Evolutionary conservation across 768 basidiomycete genomes (phyloP), one percentile per base, ranked within the genome.

Genomic region (Cystobasidium onofrii): DNA sequence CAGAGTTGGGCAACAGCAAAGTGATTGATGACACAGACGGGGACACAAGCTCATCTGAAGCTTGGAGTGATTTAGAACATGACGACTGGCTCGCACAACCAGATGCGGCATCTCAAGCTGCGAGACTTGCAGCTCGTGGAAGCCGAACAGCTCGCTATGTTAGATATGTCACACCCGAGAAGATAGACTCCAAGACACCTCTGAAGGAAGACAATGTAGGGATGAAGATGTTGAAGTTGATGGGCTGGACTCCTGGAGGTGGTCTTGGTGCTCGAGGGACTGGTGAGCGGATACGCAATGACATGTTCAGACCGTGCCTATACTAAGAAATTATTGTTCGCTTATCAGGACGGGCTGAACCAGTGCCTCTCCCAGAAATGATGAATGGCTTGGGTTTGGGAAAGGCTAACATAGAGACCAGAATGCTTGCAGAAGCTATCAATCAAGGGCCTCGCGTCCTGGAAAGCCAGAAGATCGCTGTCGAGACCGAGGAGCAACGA

Each of bases 351-450:
- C 74, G 74, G 9, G 44, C 61, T 29, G 74, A 75, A 18, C 74
- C 74, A n/a, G 61, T 75, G 18, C 71, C 65, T 23, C 41, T 71
- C 1, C 55, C 66, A 20, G 74, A 61, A 29, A 25, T 57, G 44
- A 63, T 69, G 46, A 44, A 39, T 60, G 43, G 54, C 9, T 18
- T 72, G 15, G 74, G 74, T n/a, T 27, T 75, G 10, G 74, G 74
- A 4, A 61, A 64, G 41, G 66, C 60, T n/a, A 54, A 70, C 23
- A 67, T 69, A 10, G 74, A 75, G 20, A 72, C 57, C 1, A 27
- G 52, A 17, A 75, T 72, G 74, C 71, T 75, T 1, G 46, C 46
- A n/a, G 55, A 69, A 17, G 44, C 44, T n/a, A 54, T 71, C 71
- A 25, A 41, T 20, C 33, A 72, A 36, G n/a, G 41, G 9, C 69